Evolutionary conservation across 2,329 filamentous ascomycete genomes (phyloP), one percentile per base, ranked within the genome.

Genomic region (Mycosphaerelloides madeirae): DNA sequence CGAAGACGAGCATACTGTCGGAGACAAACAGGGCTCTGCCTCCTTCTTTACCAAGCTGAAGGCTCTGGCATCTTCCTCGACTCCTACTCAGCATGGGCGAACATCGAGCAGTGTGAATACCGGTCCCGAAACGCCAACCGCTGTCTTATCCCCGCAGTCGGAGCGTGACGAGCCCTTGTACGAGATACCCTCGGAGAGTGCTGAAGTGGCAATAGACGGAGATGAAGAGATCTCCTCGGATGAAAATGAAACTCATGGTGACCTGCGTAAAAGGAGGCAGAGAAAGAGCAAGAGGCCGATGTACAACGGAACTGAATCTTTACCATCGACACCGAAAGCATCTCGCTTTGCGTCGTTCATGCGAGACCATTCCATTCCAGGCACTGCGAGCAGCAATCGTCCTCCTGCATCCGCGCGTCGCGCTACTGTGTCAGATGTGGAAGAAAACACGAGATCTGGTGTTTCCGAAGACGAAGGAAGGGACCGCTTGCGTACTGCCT

Each of bases 161-260:
- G 61, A 64, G 44, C 55, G 56, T 25, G 61, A 57, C 48, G 61
- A 64, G 33, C 59, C 58, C 6, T 46, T 53, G 19, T 62, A 61
- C 32, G 50, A 59, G 2, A 51, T 58, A 13, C 50, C 58, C 8
- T 43, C 50, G 12, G 58, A 57, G 33, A 47, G 38, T 13, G 47
- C 55, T 14, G 87, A 90, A 63, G 80, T 75, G 12, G 83, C 85
- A 59, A 83, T 85, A 1, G 87, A 93, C 63, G 87, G 84, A 1
- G 90, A 95, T 0, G 87, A 89, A 41, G 90, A 95, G 49, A 68
- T 66, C 11, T 62, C 64, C 5, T 64, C 59, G 8, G 65, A 68
- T 36, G 57, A 55, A 61, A 76, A 75, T n/a, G 69, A 69, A 14
- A 58, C 67, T n/a, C 62, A 68, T 12, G 31, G 37, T n/a, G 70